Conservation (phyloP, 805 yeast genomes). For the Candida parachauliodes region DNA sequence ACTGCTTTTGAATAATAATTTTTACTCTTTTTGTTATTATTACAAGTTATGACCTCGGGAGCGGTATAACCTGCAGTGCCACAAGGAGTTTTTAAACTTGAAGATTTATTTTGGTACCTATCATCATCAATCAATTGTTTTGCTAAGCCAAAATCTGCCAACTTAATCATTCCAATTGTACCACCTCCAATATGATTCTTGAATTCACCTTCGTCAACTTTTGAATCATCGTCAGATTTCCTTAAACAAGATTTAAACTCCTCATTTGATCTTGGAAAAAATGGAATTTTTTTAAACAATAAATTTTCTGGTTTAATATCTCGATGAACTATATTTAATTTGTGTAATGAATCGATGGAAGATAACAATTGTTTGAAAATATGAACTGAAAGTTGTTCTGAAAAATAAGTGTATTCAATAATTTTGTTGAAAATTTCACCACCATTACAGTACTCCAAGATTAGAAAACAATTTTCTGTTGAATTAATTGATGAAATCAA, state of each 20-base stretch:
- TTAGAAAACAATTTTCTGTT: constrained; percentile 52
- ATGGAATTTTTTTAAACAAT: constrained; percentile 55
- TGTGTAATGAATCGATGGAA: constrained; percentile 66
- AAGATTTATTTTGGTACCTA: background rate
- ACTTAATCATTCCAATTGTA: constrained; percentile 57
- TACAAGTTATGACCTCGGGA: constrained; percentile 59
- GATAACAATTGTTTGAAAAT: constrained; percentile 68
- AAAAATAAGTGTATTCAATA: constrained; percentile 71
- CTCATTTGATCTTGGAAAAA: constrained; percentile 34
- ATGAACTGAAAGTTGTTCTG: constrained; percentile 70
- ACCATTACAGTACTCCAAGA: constrained; percentile 67
- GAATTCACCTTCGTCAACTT: constrained; percentile 61
- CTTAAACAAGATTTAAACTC: constrained; percentile 32
- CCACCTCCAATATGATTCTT: constrained; percentile 55
- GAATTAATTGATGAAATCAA: constrained; percentile 53
- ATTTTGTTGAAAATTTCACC: constrained; percentile 82
- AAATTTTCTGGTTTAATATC: constrained; percentile 83
- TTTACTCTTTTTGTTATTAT: constrained; percentile 21
- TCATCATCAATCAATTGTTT: constrained; percentile 44
- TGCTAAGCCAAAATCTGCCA: constrained; percentile 71
- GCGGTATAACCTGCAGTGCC: constrained; percentile 77
- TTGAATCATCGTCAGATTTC: constrained; percentile 55
- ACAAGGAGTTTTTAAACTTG: constrained; percentile 60
- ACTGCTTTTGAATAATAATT: constrained; percentile 62
- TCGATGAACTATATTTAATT: constrained; percentile 68